A percentile compares a stretch with the other conserved stretches of the same genome.
These are phyloP conservation scores for Penicillium subrubescens DNA, from an alignment of 495 filamentous ascomycete genomes.

Conservation along the genomic window DNA sequence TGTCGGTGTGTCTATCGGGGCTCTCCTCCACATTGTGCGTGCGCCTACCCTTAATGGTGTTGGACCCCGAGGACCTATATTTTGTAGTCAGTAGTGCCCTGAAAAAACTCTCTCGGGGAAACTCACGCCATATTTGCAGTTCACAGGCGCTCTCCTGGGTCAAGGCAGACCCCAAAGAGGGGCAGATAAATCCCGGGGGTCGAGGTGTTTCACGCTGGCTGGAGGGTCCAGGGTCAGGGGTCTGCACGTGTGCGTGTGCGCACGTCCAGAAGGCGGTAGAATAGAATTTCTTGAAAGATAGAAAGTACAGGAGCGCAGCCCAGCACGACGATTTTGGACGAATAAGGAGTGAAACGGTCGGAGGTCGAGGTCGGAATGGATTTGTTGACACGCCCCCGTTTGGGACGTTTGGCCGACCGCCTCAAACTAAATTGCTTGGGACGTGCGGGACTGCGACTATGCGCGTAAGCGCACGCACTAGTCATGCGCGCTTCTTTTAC, in stretches of 20 bases:
- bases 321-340: constrained; percentile 1
- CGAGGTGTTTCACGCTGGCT: constrained; percentile 17
- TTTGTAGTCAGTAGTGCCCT: constrained; percentile 11
- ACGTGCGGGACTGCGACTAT: neutral
- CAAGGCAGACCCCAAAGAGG: constrained; percentile 30
- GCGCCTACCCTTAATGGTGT: constrained; percentile 72
- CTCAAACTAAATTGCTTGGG: constrained; percentile 5
- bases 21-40: constrained; percentile 30
- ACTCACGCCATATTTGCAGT: constrained; percentile 54
- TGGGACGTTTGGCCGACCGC: constrained; percentile 23
- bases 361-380: constrained; percentile 15
- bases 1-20: neutral
- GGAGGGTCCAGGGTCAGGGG: constrained; percentile 31
- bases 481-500: neutral
- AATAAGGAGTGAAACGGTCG: constrained; percentile 4
- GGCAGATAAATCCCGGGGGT: constrained; percentile 26
- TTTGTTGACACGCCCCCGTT: constrained; percentile 26
- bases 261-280: constrained; percentile 1
- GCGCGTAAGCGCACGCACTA: neutral
- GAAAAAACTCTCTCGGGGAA: constrained; percentile 9
- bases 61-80: constrained; percentile 47
- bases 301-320: neutral
- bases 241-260: constrained; percentile 5
- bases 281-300: neutral
- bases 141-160: constrained; percentile 5